A percentile compares a stretch with the other conserved stretches of the same genome.
These are phyloP conservation scores for Kalanchoe fedtschenkoi DNA, from an alignment of 164 flowering plant species.

Conservation along the genomic window DNA sequence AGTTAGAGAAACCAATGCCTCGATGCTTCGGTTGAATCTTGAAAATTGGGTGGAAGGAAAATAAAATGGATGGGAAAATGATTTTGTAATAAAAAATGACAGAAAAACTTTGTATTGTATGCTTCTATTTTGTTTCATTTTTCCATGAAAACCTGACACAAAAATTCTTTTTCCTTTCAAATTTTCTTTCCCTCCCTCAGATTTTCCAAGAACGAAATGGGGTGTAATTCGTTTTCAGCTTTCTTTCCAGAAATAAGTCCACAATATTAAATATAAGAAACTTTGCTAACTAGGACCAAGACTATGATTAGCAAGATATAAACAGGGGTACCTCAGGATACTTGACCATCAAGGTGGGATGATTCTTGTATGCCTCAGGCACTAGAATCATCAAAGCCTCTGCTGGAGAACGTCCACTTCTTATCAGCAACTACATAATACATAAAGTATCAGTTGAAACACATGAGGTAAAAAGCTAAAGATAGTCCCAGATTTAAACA, in stretches of 20 bases:
- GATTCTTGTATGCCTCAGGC: conserved; percentile 98
- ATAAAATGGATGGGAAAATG: no score
- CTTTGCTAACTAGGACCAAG: not conserved
- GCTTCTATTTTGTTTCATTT: no score
- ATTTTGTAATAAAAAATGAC: no score
- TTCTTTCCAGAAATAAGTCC: not conserved
- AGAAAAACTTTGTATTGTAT: no score
- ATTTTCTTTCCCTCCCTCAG: no score
- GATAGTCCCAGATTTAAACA: not conserved
- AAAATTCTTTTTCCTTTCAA: no score
- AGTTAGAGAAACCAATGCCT: not conserved
- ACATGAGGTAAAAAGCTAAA: not conserved
- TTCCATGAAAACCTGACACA: no score
- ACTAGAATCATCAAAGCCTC: conserved; percentile 98
- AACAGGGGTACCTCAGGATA: conserved; percentile 82
- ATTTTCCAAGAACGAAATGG: no score
- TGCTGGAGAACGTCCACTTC: conserved; percentile 92
- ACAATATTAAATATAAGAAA: not conserved
- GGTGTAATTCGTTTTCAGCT: not conserved
- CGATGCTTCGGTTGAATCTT: no score
- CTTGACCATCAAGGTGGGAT: conserved; percentile 80
- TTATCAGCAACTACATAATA: conserved; percentile 55
- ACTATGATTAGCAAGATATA: not conserved
- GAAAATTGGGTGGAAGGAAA: no score
- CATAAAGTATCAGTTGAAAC: not conserved